A percentile compares a stretch with the other conserved stretches of the same genome.
Evolutionary conservation across 73 alveolate genomes (phyloP).

Genomic region (Symbiodinium natans): DNA sequence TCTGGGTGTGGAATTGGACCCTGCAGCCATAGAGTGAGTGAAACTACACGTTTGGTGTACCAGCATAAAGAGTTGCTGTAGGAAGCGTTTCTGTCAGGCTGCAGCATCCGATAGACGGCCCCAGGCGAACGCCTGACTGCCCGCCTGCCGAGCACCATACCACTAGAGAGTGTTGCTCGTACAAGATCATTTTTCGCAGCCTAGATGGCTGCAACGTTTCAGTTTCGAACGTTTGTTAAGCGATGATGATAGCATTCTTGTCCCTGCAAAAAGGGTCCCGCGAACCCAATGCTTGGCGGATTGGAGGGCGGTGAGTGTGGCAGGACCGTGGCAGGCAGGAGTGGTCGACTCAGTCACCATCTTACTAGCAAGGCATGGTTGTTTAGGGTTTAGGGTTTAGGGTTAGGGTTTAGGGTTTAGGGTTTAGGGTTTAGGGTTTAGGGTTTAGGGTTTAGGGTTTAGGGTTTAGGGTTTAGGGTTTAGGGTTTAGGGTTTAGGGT

Average conservation of each 20-base stretch:
- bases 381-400: background rate
- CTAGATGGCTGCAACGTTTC: background rate
- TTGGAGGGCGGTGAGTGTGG: background rate
- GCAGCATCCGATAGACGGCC: background rate
- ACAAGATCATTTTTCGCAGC: background rate
- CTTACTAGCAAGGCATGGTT: background rate
- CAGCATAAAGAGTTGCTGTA: background rate
- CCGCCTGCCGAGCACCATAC: background rate
- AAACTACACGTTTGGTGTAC: no score
- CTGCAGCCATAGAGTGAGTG: background rate
- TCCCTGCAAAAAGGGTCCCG: background rate
- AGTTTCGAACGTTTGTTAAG: background rate
- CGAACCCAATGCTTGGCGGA: background rate
- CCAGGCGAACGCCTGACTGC: background rate
- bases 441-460: background rate
- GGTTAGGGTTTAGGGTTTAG: background rate
- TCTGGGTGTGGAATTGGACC: background rate
- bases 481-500: background rate
- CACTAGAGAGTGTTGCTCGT: background rate
- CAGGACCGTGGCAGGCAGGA: background rate
- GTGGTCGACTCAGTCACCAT: background rate
- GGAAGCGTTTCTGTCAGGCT: background rate
- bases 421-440: background rate
- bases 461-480: no score
- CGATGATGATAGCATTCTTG: background rate